Conservation (phyloP, 116 monocot species). For the Posidonia oceanica region DNA sequence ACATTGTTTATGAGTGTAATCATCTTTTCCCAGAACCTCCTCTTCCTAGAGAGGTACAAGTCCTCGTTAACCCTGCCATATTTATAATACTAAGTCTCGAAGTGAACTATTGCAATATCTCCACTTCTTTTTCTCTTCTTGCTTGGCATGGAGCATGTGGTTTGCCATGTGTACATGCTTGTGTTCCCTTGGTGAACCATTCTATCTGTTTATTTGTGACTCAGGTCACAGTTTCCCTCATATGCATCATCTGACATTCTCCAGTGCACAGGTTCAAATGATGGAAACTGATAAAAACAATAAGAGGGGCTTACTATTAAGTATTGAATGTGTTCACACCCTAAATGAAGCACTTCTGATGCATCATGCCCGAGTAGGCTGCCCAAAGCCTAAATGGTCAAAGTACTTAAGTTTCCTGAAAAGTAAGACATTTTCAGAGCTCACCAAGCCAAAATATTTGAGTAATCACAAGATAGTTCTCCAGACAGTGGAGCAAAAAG, state of each 20-base stretch:
- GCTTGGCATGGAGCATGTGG: too few relatives aligned
- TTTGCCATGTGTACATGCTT: too few relatives aligned
- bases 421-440: slow-evolving; percentile 67
- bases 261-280: slow-evolving; percentile 45
- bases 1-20: slow-evolving; percentile 87
- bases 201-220: neutral
- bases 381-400: slow-evolving; percentile 69
- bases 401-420: slow-evolving; percentile 88
- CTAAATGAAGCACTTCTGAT: slow-evolving; percentile 90
- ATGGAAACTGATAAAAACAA: slow-evolving; percentile 52
- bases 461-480: slow-evolving; percentile 12
- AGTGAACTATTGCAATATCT: too few relatives aligned
- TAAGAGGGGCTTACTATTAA: slow-evolving; percentile 61
- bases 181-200: neutral
- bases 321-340: slow-evolving; percentile 91
- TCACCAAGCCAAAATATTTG: slow-evolving; percentile 69
- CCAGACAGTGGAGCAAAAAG: slow-evolving; percentile 8
- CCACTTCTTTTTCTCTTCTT: too few relatives aligned
- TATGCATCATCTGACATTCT: slow-evolving; percentile 3
- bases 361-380: slow-evolving; percentile 68
- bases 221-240: neutral
- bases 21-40: slow-evolving; percentile 81
- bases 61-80: too few relatives aligned
- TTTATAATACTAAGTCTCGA: too few relatives aligned
- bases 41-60: slow-evolving; percentile 77